phyloP scores from a whole-genome alignment of 148 eudicot genomes.

The Amaranthus cruentus region DNA sequence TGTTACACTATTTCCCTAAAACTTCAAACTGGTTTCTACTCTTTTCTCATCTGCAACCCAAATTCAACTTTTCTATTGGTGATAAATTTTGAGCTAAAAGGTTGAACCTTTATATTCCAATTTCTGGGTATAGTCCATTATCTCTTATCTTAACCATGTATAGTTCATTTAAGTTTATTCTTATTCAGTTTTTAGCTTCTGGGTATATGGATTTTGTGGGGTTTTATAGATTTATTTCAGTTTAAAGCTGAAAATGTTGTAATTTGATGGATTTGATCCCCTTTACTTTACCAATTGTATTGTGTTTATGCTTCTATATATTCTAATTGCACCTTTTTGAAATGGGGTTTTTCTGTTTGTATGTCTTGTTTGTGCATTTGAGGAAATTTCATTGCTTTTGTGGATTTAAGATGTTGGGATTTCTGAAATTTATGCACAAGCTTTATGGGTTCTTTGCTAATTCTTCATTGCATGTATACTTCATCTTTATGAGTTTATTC shows the following conservation, averaged over 20 bases:
- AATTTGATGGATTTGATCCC: not conserved
- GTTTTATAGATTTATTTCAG: slow-evolving; percentile 3
- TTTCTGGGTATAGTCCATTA: slow-evolving; percentile 1
- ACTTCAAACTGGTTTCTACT: too few species aligned
- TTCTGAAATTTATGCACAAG: not conserved
- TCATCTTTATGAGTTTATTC: not conserved
- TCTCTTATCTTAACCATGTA: not conserved
- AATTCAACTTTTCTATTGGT: not conserved
- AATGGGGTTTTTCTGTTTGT: not conserved
- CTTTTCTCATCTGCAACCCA: too few species aligned
- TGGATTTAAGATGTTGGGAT: not conserved
- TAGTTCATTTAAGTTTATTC: not conserved
- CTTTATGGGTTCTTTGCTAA: slow-evolving; percentile 1
- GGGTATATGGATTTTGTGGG: not conserved
- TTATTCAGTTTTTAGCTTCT: slow-evolving; percentile 4
- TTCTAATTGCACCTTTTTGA: not conserved
- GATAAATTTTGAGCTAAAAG: not conserved
- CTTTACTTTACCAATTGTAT: not conserved
- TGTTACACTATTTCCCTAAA: not conserved
- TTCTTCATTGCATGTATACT: slow-evolving; percentile 10
- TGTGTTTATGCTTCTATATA: not conserved
- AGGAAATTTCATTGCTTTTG: not conserved
- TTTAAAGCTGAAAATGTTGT: slow-evolving; percentile 6
- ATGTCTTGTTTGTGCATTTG: not conserved
- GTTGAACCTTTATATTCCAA: slow-evolving; percentile 10